Evolutionary conservation across 768 basidiomycete species (phyloP).

Genomic region (Amanita fuliginea): DNA sequence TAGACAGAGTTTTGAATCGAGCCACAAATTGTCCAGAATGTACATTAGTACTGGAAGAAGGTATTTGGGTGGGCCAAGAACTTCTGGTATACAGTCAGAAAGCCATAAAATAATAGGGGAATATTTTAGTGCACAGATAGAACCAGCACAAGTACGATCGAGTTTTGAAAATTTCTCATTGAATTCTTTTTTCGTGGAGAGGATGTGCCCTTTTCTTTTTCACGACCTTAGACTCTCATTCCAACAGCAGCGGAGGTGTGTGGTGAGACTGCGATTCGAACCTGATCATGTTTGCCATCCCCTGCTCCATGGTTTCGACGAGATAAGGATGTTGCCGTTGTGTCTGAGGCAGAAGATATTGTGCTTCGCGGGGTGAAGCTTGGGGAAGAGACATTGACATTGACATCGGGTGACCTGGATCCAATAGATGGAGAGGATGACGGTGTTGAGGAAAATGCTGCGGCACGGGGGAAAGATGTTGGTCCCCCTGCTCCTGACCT

Average conservation of each 20-base stretch:
- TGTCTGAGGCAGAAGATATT: constrained; percentile 3
- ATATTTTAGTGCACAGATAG: constrained; percentile 5
- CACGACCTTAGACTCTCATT: constrained; percentile 28
- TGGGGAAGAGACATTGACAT: constrained; percentile 11
- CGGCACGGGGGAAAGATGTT: constrained; percentile 17
- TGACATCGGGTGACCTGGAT: constrained; percentile 12
- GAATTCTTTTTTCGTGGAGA: not conserved
- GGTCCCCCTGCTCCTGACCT: constrained; percentile 10
- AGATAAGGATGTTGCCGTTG: constrained; percentile 9
- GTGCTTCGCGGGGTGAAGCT: constrained; percentile 6
- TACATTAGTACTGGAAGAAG: constrained; percentile 1
- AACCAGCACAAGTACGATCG: not conserved
- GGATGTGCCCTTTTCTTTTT: not conserved
- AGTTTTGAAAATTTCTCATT: not conserved
- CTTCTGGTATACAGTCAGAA: constrained; percentile 7
- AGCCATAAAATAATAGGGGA: constrained; percentile 3
- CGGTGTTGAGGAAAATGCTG: constrained; percentile 18
- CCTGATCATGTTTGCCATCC: constrained; percentile 21
- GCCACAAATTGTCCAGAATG: not conserved
- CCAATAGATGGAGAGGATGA: constrained; percentile 16
- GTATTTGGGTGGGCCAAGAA: constrained; percentile 1
- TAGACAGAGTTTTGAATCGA: not conserved
- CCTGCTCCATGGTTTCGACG: constrained; percentile 12
- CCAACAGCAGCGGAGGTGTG: constrained; percentile 38
- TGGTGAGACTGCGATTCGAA: constrained; percentile 32